These are phyloP conservation scores for Pythium grandisporangium DNA, from an alignment of 352 stramenopile genomes.

Conservation along the genomic window DNA sequence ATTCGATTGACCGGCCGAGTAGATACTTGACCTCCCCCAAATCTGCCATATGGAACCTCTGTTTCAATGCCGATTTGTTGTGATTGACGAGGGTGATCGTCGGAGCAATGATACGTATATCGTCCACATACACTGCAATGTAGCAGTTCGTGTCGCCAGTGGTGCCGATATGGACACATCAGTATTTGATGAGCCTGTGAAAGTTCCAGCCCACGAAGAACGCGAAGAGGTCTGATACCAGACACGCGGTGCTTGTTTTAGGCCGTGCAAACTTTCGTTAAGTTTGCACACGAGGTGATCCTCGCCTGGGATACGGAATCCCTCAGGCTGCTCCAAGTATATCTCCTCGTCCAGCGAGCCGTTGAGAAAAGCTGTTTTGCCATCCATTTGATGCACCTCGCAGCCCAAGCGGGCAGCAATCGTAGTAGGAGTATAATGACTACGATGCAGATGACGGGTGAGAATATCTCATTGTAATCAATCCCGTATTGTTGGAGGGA, in stretches of 20 bases:
- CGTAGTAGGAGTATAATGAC: background rate
- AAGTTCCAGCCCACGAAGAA: background rate
- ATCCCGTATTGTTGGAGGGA: conserved; percentile 1
- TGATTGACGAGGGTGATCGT: too few species aligned
- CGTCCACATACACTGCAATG: too few species aligned
- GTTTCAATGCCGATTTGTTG: too few species aligned
- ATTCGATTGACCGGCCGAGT: too few species aligned
- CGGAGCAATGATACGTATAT: too few species aligned
- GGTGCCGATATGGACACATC: too few species aligned
- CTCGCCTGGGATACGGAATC: background rate
- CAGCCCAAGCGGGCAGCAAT: conserved; percentile 2
- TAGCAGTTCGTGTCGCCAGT: too few species aligned
- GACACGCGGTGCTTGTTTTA: conserved; percentile 14
- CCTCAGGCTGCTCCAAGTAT: conserved; percentile 9
- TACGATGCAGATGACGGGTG: background rate
- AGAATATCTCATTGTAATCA: conserved; percentile 3
- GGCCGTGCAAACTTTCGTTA: conserved; percentile 10
- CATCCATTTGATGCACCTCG: conserved; percentile 11
- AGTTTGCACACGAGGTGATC: conserved; percentile 9
- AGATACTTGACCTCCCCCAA: too few species aligned
- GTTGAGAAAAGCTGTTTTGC: conserved; percentile 11
- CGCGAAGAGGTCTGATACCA: too few species aligned
- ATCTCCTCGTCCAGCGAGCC: conserved; percentile 6
- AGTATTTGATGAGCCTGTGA: too few species aligned
- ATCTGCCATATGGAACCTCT: too few species aligned